phyloP scores from a whole-genome alignment of 495 filamentous ascomycete genomes.

The Aspergillus affinis region DNA sequence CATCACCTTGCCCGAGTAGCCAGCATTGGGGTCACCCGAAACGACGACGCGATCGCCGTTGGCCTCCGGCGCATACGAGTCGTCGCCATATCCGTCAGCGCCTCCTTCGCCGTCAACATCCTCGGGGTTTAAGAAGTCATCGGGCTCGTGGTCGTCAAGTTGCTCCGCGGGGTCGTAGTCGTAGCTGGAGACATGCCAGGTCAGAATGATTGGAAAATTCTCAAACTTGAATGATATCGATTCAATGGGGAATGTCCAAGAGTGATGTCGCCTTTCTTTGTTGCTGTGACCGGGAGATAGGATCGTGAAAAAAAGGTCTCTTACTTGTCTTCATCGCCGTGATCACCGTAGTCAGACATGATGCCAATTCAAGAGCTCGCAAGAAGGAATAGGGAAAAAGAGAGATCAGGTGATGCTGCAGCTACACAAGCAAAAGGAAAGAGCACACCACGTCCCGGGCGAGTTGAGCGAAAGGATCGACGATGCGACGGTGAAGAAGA shows the following conservation, averaged over 20 bases:
- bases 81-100: conserved; percentile 52
- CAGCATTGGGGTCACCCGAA: conserved; percentile 72
- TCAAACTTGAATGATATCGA: not conserved
- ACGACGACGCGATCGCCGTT: conserved; percentile 63
- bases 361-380: conserved; percentile 25
- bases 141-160: conserved; percentile 66
- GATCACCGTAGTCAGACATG: conserved; percentile 87
- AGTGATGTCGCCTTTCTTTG: conserved; percentile 2
- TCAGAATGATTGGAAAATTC: conserved; percentile 18
- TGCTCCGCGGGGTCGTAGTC: conserved; percentile 59
- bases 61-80: conserved; percentile 46
- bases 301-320: conserved; percentile 18
- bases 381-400: conserved; percentile 10
- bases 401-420: conserved; percentile 15
- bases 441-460: conserved; percentile 12
- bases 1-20: conserved; percentile 51
- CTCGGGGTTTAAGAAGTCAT: conserved; percentile 51
- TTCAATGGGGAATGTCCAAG: conserved; percentile 10
- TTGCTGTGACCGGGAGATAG: not conserved
- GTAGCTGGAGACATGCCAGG: conserved; percentile 34
- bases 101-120: conserved; percentile 39
- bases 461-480: conserved; percentile 15
- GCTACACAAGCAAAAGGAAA: conserved; percentile 23
- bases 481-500: conserved; percentile 23
- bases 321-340: conserved; percentile 60